phyloP scores from a whole-genome alignment of 495 filamentous ascomycete species.

The Penicillium coprophilum region DNA sequence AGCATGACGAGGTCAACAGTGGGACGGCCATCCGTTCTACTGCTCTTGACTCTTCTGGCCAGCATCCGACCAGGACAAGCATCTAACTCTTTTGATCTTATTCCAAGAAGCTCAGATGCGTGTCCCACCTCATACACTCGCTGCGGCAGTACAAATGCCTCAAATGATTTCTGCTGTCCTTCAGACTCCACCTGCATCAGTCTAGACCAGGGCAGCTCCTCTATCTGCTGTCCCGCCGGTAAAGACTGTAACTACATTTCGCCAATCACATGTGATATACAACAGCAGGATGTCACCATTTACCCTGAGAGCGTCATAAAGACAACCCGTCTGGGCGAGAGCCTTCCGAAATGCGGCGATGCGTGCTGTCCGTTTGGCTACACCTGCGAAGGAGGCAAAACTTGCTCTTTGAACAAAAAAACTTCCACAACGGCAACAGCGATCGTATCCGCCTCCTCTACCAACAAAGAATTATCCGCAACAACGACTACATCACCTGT shows the following conservation, averaged over 20 bases:
- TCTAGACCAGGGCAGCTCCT: slow-evolving; percentile 65
- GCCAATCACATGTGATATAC: slow-evolving; percentile 70
- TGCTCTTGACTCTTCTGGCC: slow-evolving; percentile 29
- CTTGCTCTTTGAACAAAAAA: slow-evolving; percentile 43
- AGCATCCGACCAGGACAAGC: slow-evolving; percentile 32
- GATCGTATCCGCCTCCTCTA: slow-evolving; percentile 29
- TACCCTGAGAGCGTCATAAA: slow-evolving; percentile 65
- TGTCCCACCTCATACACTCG: slow-evolving; percentile 49
- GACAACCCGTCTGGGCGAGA: slow-evolving; percentile 60
- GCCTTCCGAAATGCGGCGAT: slow-evolving; percentile 56
- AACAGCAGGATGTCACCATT: slow-evolving; percentile 59
- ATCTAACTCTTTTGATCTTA: slow-evolving; percentile 30
- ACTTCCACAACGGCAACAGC: slow-evolving; percentile 31
- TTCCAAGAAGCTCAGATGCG: slow-evolving; percentile 33
- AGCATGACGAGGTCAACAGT: slow-evolving; percentile 24
- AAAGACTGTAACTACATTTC: slow-evolving; percentile 62
- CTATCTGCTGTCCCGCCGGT: slow-evolving; percentile 74
- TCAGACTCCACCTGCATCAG: slow-evolving; percentile 58
- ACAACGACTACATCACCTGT: slow-evolving; percentile 22
- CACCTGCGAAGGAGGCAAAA: slow-evolving; percentile 53
- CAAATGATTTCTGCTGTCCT: slow-evolving; percentile 75
- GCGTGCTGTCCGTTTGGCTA: slow-evolving; percentile 80
- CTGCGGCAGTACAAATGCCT: slow-evolving; percentile 57
- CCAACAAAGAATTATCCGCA: not conserved
- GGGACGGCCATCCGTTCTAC: slow-evolving; percentile 20